Percentiles rank a stretch among this genome's conserved stretches.
These are phyloP conservation scores for Geotrichum restrictum DNA, from an alignment of 1,139 yeast genomes.

Conservation along the genomic window DNA sequence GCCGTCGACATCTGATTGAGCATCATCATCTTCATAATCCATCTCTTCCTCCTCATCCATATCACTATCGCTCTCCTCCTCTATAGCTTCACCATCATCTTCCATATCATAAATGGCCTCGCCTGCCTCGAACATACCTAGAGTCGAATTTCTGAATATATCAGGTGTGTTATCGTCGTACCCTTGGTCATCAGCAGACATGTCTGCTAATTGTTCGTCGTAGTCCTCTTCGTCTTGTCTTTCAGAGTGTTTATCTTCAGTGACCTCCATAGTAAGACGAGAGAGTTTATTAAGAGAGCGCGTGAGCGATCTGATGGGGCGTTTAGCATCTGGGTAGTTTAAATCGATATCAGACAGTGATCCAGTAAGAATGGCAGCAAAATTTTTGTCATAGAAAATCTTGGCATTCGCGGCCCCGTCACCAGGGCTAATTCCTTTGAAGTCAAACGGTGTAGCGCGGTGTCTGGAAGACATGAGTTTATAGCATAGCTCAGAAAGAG, in stretches of 20 bases:
- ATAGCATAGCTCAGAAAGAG: conserved; percentile 51
- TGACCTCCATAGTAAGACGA: conserved; percentile 38
- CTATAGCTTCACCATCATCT: conserved; percentile 44
- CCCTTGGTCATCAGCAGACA: conserved; percentile 25
- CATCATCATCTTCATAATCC: conserved; percentile 34
- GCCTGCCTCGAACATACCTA: conserved; percentile 88
- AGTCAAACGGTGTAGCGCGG: conserved; percentile 26
- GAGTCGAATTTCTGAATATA: conserved; percentile 76
- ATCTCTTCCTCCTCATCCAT: conserved; percentile 34
- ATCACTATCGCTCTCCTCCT: conserved; percentile 32
- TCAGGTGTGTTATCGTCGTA: conserved; percentile 72
- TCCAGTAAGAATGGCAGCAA: conserved; percentile 55
- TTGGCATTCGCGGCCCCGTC: conserved; percentile 62
- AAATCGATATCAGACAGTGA: conserved; percentile 63
- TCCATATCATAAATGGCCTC: conserved; percentile 67
- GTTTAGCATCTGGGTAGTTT: conserved; percentile 63
- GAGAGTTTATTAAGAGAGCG: conserved; percentile 63
- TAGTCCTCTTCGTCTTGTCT: conserved; percentile 56
- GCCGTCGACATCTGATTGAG: conserved; percentile 36
- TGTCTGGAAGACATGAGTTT: conserved; percentile 30
- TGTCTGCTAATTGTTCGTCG: conserved; percentile 38
- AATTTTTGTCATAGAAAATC: conserved; percentile 62
- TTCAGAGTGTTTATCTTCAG: conserved; percentile 47
- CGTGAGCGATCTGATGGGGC: conserved; percentile 54
- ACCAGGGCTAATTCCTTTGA: conserved; percentile 43